Conservation (phyloP, 108 stramenopile genomes). For the Discostella pseudostelligera region DNA sequence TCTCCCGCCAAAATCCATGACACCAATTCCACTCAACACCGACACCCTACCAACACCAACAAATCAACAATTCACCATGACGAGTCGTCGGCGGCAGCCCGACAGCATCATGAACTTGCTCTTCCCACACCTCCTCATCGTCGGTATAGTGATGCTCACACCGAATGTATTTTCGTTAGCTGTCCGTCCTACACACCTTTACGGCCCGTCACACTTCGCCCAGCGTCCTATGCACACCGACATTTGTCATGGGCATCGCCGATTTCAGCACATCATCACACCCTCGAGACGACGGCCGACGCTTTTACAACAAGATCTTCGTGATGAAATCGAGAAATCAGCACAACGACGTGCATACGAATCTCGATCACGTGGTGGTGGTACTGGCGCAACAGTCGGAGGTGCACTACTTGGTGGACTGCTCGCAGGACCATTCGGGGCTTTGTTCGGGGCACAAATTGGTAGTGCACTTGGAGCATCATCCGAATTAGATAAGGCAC, state of each 20-base stretch:
- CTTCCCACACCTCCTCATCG: neutral
- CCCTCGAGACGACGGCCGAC: conserved; percentile 7
- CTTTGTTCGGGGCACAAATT: conserved; percentile 78
- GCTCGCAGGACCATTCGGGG: conserved; percentile 77
- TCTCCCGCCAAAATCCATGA: neutral
- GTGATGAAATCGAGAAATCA: conserved; percentile 41
- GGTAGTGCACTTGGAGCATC: conserved; percentile 59
- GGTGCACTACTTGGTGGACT: conserved; percentile 80
- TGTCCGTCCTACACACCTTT: neutral
- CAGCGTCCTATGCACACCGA: neutral
- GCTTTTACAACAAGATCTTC: conserved; percentile 28
- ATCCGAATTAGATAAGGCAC: conserved; percentile 58
- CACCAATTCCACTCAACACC: no score
- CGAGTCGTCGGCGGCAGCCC: neutral
- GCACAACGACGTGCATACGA: conserved; percentile 38
- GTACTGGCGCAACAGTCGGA: conserved; percentile 59
- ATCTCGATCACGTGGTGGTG: conserved; percentile 33
- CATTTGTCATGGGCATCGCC: no score
- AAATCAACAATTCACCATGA: neutral
- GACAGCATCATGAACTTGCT: neutral
- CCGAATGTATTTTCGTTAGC: neutral
- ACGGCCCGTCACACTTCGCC: neutral
- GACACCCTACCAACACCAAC: neutral
- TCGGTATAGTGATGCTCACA: neutral
- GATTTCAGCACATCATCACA: neutral